A percentile compares a stretch with the other conserved stretches of the same genome.
phyloP scores from a whole-genome alignment of 768 basidiomycete genomes.

The Mrakia frigida region DNA sequence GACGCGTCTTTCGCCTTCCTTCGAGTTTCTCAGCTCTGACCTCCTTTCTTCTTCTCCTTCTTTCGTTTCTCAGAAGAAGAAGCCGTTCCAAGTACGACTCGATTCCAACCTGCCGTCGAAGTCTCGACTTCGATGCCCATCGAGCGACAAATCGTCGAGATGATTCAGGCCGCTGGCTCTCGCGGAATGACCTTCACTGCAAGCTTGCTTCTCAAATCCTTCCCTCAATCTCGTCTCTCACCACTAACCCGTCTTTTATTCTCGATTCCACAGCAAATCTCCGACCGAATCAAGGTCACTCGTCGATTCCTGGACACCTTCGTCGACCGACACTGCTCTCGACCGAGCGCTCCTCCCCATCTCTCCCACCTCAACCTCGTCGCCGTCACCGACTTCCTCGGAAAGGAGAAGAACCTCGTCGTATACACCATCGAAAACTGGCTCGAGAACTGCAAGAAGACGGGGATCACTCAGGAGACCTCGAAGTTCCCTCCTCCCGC shows the following conservation, averaged over 20 bases:
- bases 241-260: neutral
- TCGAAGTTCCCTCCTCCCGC: neutral
- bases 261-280: neutral
- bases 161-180: neutral
- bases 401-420: slow-evolving; percentile 16
- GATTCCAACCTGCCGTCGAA: neutral
- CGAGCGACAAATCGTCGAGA: slow-evolving; percentile 17
- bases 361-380: slow-evolving; percentile 25
- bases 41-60: neutral
- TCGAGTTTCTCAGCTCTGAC: neutral
- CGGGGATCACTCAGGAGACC: neutral
- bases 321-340: slow-evolving; percentile 17
- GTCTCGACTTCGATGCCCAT: slow-evolving; percentile 9
- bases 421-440: slow-evolving; percentile 16
- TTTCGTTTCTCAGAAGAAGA: neutral
- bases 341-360: neutral
- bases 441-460: slow-evolving; percentile 12
- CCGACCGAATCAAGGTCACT: neutral
- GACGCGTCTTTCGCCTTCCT: neutral
- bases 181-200: slow-evolving; percentile 18
- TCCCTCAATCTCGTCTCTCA: neutral
- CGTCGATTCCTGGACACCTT: slow-evolving; percentile 23
- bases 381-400: slow-evolving; percentile 14
- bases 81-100: neutral
- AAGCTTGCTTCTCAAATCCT: neutral